Evolutionary conservation across 495 filamentous ascomycete genomes (phyloP), one percentile per base, ranked within the genome.

Genomic region (Acidiella bohemica): DNA sequence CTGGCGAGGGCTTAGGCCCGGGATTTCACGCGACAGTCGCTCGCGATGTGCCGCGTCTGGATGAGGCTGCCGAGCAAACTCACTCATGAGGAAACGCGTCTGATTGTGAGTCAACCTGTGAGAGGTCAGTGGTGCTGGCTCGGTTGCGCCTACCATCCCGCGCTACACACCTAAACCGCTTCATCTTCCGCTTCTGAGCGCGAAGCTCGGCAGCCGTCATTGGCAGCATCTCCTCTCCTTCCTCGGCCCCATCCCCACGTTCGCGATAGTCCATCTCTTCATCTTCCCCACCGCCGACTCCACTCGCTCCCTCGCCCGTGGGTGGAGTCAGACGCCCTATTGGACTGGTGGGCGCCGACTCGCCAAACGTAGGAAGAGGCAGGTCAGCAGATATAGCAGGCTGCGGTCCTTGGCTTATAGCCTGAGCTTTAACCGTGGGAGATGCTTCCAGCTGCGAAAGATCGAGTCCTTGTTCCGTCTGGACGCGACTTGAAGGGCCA

Each of bases 11-110:
- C 82, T 94, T 31, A 96, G 64, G 8, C 88, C 88, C 30, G 88
- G 88, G 37, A 96, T 95, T 54, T 95, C 88, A 41, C 81, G 68
- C 23, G 88, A 88, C 36, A 96, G 65, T 23, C 86, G 70, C 59
- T 95, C 86, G 41, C 88, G 73, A 62, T 96, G 86, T 31, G 84
- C 81, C 22, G 88, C 87, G 59, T 96, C 87, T 10, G 88, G 88
- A 63, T 96, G 88, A 16, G 88, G 81, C 53, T 96, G 85, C 49
- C 88, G 84, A 36, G 84, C 81, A 53, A 95, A 96, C 61, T 96
- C 88, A 58, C 84, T 95, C 85, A 93, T 92, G 37, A 96, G 65
- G 53, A 93, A 96, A 21, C 88, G 75, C 19, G 88, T 96, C 70
- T 96, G 88, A 50, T 90, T 90, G 55, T 95, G 88, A 10, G 88